Evolutionary conservation across 176 grass and related monocot genomes (phyloP), one percentile per base, ranked within the genome.

Genomic region (Eragrostis nindensis): DNA sequence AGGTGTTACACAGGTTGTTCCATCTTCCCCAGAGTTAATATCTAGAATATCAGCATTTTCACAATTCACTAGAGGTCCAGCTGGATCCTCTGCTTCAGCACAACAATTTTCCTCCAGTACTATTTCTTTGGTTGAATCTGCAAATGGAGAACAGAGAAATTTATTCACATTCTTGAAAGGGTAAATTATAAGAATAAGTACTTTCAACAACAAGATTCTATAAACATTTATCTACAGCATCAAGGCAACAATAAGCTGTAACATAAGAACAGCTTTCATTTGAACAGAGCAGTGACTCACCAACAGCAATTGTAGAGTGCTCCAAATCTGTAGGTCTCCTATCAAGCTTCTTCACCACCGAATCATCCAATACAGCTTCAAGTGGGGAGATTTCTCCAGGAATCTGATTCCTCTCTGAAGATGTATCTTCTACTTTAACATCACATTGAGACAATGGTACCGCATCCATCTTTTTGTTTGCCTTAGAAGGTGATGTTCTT

Each of bases 91-190:
- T 63, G 46, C 55, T 85, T 71, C 53, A 54, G 54, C 45, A 65
- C 3, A 55, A 40, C 46, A 41, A 54, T 81, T 75, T 50, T 85
- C 25, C 44, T 89, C 45, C 26, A 21, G 64, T 71, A n/a, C 19
- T 32, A 70, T 64, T 75, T 85, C 71, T 75, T 80, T 46, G 62
- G 15, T 27, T 70, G 25, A 43, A 46, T 83, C 88, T 93, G 77
- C 63, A 73, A 79, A 13, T 62, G 40, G 7, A 38, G 41, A 66
- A 79, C 6, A 74, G 15, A 84, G 25, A 73, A 57, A 53, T 22
- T 73, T 83, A 64, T 30, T 5, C 8, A 60, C 30, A 74, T 82
- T 39, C 45, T 60, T 44, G 30, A 74, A 71, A 83, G 21, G 53
- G 30, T 14, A 36, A 36, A 36, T 36, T 36, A 36, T 36, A 36